Conservation (phyloP, 1,284 basidiomycete species). For the Sparassis latifolia region DNA sequence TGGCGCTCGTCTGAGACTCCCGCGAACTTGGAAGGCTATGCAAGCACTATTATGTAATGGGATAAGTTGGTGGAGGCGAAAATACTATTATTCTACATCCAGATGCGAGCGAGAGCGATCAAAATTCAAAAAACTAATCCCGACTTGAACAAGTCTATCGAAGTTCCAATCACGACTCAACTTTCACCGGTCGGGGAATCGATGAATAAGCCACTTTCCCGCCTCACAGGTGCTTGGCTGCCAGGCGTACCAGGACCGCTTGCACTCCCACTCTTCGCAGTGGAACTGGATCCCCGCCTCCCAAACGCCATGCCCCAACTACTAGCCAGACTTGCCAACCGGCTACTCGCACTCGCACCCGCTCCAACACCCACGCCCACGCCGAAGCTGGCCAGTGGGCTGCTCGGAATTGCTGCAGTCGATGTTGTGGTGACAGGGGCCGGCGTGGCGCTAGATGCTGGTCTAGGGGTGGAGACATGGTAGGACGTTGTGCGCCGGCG, state of each 20-base stretch:
- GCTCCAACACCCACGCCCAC: slow-evolving; percentile 9
- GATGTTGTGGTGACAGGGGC: slow-evolving; percentile 18
- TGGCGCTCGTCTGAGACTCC: no score
- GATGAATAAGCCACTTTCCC: slow-evolving; percentile 2
- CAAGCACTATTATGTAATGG: no score
- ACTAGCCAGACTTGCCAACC: slow-evolving; percentile 57
- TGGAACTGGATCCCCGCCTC: no score
- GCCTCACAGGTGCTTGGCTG: slow-evolving; percentile 35
- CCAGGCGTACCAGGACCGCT: slow-evolving; percentile 15
- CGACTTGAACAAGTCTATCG: slow-evolving; percentile 13
- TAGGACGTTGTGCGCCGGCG: slow-evolving; percentile 52
- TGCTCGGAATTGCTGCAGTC: slow-evolving; percentile 7
- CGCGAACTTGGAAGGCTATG: no score
- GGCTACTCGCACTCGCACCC: slow-evolving; percentile 27
- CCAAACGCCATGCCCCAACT: slow-evolving; percentile 63
- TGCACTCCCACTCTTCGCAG: no score
- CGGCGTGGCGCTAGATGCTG: slow-evolving; percentile 25
- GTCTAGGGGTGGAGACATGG: slow-evolving; percentile 35
- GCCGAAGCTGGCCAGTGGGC: slow-evolving; percentile 7
- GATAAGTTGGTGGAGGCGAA: no score
- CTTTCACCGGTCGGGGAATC: slow-evolving; percentile 2
- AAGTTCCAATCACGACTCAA: slow-evolving; percentile 5
- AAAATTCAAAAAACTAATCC: slow-evolving; percentile 7
- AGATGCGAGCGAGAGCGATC: no score
- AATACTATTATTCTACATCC: no score